Conservation (phyloP, 2,329 filamentous ascomycete genomes). For the Aspergillus aculeatinus region DNA sequence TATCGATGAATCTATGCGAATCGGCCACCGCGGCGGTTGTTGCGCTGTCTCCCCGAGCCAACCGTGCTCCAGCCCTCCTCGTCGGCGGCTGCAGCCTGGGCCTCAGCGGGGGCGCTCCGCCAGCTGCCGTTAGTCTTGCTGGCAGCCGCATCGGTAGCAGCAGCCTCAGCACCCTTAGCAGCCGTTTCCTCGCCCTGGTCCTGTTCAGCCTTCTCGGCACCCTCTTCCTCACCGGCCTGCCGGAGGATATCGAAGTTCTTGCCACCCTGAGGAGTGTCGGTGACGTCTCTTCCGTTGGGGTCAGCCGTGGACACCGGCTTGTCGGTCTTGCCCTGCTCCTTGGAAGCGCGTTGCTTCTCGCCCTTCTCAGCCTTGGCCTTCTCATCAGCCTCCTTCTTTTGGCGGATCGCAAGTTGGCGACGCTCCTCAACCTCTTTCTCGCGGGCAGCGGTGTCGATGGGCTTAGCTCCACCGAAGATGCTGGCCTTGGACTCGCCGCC, state of each 20-base stretch:
- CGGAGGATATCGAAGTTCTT: constrained; percentile 58
- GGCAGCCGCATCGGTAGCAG: constrained; percentile 55
- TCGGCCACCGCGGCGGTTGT: constrained; percentile 45
- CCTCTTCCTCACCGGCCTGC: constrained; percentile 50
- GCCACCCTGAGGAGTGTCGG: constrained; percentile 43
- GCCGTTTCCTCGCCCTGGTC: constrained; percentile 50
- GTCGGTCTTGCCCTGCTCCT: constrained; percentile 39
- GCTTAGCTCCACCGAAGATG: constrained; percentile 88
- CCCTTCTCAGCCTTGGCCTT: constrained; percentile 73
- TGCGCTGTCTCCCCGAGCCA: constrained; percentile 41
- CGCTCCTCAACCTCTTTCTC: constrained; percentile 92
- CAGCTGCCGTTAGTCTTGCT: constrained; percentile 44
- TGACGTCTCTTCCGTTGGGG: constrained; percentile 42
- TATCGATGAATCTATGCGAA: constrained; percentile 43
- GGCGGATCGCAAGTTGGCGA: constrained; percentile 67
- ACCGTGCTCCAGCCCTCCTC: constrained; percentile 53
- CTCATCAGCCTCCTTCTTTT: constrained; percentile 85
- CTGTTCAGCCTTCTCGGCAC: constrained; percentile 51
- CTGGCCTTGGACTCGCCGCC: constrained; percentile 74
- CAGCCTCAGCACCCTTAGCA: constrained; percentile 49
- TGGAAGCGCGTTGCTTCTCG: constrained; percentile 59
- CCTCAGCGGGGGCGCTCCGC: constrained; percentile 36
- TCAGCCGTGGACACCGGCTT: constrained; percentile 34
- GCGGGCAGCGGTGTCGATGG: constrained; percentile 87
- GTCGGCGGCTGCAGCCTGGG: constrained; percentile 36